Evolutionary conservation across 306 rosid species (phyloP).

Genomic region (Dicorynia guianensis): DNA sequence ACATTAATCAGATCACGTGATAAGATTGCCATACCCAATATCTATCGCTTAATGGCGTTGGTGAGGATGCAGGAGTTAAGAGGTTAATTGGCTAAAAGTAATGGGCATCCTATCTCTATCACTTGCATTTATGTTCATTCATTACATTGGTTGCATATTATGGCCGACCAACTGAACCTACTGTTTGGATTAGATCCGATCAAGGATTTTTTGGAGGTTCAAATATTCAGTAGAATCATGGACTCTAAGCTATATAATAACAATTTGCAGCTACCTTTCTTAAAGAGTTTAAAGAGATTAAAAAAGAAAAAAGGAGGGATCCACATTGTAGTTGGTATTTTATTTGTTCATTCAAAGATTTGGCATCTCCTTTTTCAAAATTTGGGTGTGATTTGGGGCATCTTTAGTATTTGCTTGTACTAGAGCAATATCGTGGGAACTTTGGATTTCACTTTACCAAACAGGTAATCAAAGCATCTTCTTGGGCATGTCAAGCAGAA

Average conservation of each 20-base stretch:
- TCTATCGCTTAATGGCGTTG: too few relatives aligned
- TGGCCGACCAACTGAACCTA: conserved; percentile 69
- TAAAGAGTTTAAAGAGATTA: conserved; percentile 33
- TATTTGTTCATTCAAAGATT: conserved; percentile 49
- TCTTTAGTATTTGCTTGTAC: conserved; percentile 60
- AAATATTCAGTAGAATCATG: conserved; percentile 55
- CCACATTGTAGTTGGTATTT: conserved; percentile 43
- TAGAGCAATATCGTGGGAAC: conserved; percentile 49
- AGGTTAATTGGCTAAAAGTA: conserved; percentile 18
- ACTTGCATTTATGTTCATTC: background rate
- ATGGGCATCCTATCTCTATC: background rate
- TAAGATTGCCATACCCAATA: too few relatives aligned
- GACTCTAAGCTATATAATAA: conserved; percentile 38
- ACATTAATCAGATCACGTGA: too few relatives aligned
- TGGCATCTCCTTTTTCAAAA: conserved; percentile 59
- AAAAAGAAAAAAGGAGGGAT: background rate
- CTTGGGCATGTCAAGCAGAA: conserved; percentile 27
- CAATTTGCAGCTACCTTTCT: conserved; percentile 39
- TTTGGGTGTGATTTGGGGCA: conserved; percentile 58
- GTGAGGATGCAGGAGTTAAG: background rate
- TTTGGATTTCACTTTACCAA: conserved; percentile 71
- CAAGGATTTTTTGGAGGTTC: conserved; percentile 44
- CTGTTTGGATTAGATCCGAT: conserved; percentile 57
- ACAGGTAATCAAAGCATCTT: conserved; percentile 55
- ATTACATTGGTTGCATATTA: conserved; percentile 14